Base-by-base conservation (phyloP, 208 protist genomes). In the Vickermania ingenoplastis region DNA sequence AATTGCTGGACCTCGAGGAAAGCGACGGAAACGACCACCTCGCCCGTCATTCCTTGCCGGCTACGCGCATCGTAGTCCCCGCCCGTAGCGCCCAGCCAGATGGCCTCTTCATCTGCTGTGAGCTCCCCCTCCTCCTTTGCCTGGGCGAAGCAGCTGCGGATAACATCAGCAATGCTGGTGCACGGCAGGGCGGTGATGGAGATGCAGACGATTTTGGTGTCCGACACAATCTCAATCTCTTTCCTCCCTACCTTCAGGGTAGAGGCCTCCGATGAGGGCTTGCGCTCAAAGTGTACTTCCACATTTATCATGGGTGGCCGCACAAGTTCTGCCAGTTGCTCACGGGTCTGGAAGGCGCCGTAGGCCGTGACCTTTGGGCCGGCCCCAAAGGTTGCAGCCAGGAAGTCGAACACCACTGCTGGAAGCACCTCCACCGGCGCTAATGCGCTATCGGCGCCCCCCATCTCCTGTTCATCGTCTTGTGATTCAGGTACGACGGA, bases 301-400 rank as follows among this genome's bases (percentile, higher is more conserved):
- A 81, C 53, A 2, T 13, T 59, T 41, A 82, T 53, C 36, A 54
- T 57, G 17, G 50, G 58, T 5, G 79, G 70, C 60, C 55, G 41
- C 65, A 74, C 70, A 36, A 49, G 36, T 4, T 56, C 48, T 2
- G 74, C 53, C 24, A 80, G 77, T 2, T 36, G 3, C 22, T 70
- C 31, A 5, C 61, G 65, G 41, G 75, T 61, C 31, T 69, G 24
- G 62, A 89, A 89, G 24, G 31, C 23, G 30, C 77, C 86, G 36
- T 73, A 76, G 25, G 74, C 55, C 11, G 74, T 60, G 65, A 86
- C 87, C 65, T 81, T 79, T 27, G 82, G 79, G 0, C 86, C 86
- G 13, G 73, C 54, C 7, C 79, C 86, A 53, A 92, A 92, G 29
- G 70, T 62, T 28, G 61, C 57, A 41, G 64, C 71, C 24, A 87